Evolutionary conservation across 2,329 filamentous ascomycete genomes (phyloP).

Genomic region (Talaromyces sp.): DNA sequence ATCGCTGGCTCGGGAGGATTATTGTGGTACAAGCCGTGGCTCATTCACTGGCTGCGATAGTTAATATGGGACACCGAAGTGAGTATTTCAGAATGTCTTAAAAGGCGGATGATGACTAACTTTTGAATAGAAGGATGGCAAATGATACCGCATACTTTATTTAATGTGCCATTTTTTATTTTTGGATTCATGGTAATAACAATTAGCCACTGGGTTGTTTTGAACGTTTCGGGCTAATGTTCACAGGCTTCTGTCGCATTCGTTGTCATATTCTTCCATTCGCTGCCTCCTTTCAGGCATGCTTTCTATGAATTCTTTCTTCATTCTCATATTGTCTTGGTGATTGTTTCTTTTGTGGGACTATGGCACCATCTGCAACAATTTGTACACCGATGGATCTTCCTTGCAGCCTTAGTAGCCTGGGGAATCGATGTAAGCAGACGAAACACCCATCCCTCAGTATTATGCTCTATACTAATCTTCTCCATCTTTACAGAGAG

Average conservation of each 20-base stretch:
- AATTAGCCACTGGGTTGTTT: background rate
- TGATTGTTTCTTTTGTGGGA: slow-evolving; percentile 61
- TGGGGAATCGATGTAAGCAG: slow-evolving; percentile 60
- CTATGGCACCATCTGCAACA: slow-evolving; percentile 64
- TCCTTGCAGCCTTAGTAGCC: slow-evolving; percentile 64
- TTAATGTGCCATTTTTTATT: slow-evolving; percentile 4
- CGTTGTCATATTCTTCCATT: slow-evolving; percentile 7
- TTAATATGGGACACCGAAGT: slow-evolving; percentile 53
- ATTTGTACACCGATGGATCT: slow-evolving; percentile 24
- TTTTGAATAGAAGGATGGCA: slow-evolving; percentile 8
- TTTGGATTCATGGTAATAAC: slow-evolving; percentile 8
- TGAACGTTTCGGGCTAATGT: background rate
- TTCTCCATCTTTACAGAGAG: background rate
- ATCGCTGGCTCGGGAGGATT: slow-evolving; percentile 71
- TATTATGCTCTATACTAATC: background rate
- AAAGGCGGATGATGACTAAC: background rate
- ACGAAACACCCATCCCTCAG: background rate
- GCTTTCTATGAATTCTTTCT: slow-evolving; percentile 98
- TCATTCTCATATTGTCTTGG: slow-evolving; percentile 75
- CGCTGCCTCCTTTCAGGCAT: slow-evolving; percentile 58
- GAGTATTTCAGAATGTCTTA: slow-evolving; percentile 31
- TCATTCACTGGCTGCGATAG: slow-evolving; percentile 66
- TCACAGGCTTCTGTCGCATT: slow-evolving; percentile 6
- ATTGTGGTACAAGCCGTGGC: slow-evolving; percentile 61
- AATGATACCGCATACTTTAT: slow-evolving; percentile 1